A percentile compares a stretch with the other conserved stretches of the same genome.
Conservation (phyloP, 2,329 filamentous ascomycete species). For the Zymoseptoria passerinii region DNA sequence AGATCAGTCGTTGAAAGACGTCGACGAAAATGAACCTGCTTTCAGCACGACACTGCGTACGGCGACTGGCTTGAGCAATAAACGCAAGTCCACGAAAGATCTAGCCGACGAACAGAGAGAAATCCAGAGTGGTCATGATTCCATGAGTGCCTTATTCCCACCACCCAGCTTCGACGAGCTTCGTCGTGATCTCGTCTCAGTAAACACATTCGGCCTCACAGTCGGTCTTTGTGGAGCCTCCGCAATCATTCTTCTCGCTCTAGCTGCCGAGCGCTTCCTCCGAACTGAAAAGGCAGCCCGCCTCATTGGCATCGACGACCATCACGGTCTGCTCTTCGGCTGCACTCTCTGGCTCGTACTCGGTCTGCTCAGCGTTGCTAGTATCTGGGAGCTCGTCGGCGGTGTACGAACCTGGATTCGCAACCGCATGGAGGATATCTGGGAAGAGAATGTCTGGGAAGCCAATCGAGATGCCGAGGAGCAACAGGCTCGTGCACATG, state of each 20-base stretch:
- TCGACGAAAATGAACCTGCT: slow-evolving; percentile 39
- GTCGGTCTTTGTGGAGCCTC: slow-evolving; percentile 29
- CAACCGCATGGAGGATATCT: slow-evolving; percentile 54
- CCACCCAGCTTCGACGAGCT: slow-evolving; percentile 43
- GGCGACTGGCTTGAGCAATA: slow-evolving; percentile 38
- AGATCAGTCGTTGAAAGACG: slow-evolving; percentile 48
- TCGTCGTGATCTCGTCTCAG: slow-evolving; percentile 36
- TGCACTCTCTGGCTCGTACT: slow-evolving; percentile 17
- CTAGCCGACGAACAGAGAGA: slow-evolving; percentile 38
- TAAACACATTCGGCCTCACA: slow-evolving; percentile 40
- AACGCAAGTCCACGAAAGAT: slow-evolving; percentile 38
- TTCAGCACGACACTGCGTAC: slow-evolving; percentile 34
- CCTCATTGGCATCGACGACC: slow-evolving; percentile 5
- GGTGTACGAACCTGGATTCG: slow-evolving; percentile 48
- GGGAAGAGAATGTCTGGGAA: slow-evolving; percentile 63
- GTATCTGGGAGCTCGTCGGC: slow-evolving; percentile 17
- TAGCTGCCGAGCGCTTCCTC: slow-evolving; percentile 18
- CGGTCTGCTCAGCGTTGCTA: slow-evolving; percentile 7
- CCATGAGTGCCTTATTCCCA: slow-evolving; percentile 46
- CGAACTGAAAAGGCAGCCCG: slow-evolving; percentile 6
- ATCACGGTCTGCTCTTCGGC: slow-evolving; percentile 8
- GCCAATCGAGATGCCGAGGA: slow-evolving; percentile 50
- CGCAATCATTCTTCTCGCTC: slow-evolving; percentile 26
- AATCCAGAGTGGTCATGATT: slow-evolving; percentile 35
- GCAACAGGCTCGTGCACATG: slow-evolving; percentile 36